Evolutionary conservation across 164 flowering plant genomes (phyloP), one percentile per base, ranked within the genome.

Genomic region (Piper longum): DNA sequence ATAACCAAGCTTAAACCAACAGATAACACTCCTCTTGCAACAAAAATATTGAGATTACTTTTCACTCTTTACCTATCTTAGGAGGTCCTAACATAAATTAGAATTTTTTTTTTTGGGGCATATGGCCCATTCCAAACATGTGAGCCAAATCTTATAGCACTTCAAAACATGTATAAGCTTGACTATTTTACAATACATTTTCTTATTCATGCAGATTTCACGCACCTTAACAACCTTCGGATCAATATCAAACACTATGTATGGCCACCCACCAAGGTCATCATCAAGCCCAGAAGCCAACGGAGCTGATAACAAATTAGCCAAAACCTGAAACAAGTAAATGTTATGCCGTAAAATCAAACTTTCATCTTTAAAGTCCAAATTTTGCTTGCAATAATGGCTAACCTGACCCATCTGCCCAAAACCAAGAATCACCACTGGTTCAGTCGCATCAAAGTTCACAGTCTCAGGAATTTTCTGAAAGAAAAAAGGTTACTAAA

Each of bases 351-450:
- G 12, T 7, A 45, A 45, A 45, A 7, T 45, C 13, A 2, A 7
- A 7, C 52, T 14, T 26, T 63, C 59, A 16, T 41, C 48, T 57
- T n/a, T 17, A 43, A 56, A 41, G 16, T 56, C 4, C 36, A 45
- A 48, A 55, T 3, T 45, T 4, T 45, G 11, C 26, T n/a, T 54
- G 9, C 19, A 19, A 45, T 43, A 45, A 7, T n/a, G 19, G 16
- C 57, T 12, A 18, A 93, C 99, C 99, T 90, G 99, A 67, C 92
- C 93, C 92, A 87, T 90, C 73, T 87, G 92, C 39, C 91, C 91
- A 78, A 93, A 93, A 59, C 99, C 99, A 73, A 93, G 78, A 43
- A 93, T 87, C 54, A 93, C 96, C 59, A 93, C 85, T 44, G 99
- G 97, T 42, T 93, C 97, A 66, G 74, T 80, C n/a, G 78, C 92